Evolutionary conservation across 805 yeast genomes (phyloP), one percentile per base, ranked within the genome.

Genomic region (Suhomyces emberorum): DNA sequence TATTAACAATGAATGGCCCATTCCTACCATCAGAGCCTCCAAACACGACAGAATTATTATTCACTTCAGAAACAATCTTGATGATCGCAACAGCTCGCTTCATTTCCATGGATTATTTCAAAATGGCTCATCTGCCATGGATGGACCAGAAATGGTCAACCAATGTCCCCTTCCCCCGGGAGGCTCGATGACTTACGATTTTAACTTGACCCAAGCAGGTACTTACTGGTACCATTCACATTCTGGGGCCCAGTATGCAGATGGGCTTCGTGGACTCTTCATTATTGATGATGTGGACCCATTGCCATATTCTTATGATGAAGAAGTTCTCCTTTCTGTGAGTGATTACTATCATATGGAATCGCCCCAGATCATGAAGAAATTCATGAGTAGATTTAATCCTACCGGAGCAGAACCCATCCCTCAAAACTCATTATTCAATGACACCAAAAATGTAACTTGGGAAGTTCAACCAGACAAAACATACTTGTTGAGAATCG

Each of bases 371-470:
- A 63, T 82, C 18, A 56, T 68, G 32, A 46, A 59, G 14, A 63
- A 64, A 26, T 83, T 82, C 55, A 55, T 79, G 49, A 70, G 73
- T 28, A 66, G 84, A 46, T 84, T 75, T 52, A 84, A 84, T 48
- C 95, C 95, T 15, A 83, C 89, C 2, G 95, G 95, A 27, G 88
- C 85, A 12, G 95, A 84, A 54, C 95, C 95, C 11, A 71, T 83
- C 34, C 91, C 91, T 2, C 80, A 79, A 43, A 78, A 76, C 49
- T 41, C 76, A 14, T 61, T 84, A 27, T 74, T 83, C 52, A 83
- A 83, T 54, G 86, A 84, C 45, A 67, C 85, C 4, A 68, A 72
- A 35, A 78, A 79, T 44, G 72, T 62, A 4, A 69, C 81, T 1
- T 65, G 83, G 55, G 34, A 56, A 18, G 81, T 84, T 35, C 70